A percentile compares a stretch with the other conserved stretches of the same genome.
These are phyloP conservation scores for Delitschia confertaspora DNA, from an alignment of 495 filamentous ascomycete genomes.

Conservation along the genomic window DNA sequence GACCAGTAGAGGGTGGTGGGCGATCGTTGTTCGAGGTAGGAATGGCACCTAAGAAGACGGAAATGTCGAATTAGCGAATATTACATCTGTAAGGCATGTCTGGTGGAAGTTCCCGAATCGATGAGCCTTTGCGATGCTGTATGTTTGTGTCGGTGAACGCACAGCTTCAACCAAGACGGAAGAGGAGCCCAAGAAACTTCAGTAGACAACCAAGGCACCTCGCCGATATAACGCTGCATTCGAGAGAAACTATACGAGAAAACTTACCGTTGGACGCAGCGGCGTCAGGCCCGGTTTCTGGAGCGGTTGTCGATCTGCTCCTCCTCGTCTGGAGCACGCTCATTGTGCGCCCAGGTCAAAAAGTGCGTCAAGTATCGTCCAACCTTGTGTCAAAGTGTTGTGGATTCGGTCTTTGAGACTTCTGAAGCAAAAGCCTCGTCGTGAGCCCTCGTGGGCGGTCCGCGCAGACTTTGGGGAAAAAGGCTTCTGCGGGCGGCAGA, in stretches of 20 bases:
- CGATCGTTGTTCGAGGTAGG: constrained; percentile 6
- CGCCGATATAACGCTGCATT: background rate
- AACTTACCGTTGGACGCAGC: constrained; percentile 10
- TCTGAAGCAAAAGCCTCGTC: constrained; percentile 8
- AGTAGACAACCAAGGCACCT: background rate
- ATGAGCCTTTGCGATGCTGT: too few species aligned
- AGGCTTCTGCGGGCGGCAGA: constrained; percentile 5
- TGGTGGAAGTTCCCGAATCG: constrained; percentile 2
- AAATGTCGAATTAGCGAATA: background rate
- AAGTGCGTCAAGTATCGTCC: constrained; percentile 11
- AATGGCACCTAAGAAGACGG: constrained; percentile 1
- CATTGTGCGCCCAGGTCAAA: constrained; percentile 27
- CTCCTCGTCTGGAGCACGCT: constrained; percentile 27
- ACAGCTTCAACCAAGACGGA: constrained; percentile 9
- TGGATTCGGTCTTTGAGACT: constrained; percentile 2
- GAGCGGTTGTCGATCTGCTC: constrained; percentile 27
- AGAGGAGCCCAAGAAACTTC: constrained; percentile 6
- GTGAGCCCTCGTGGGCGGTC: constrained; percentile 4
- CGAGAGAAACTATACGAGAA: too few species aligned
- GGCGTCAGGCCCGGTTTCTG: constrained; percentile 9
- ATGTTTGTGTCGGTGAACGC: constrained; percentile 13
- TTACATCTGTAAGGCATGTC: too few species aligned
- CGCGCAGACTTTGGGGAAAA: constrained; percentile 20
- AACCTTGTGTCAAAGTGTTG: constrained; percentile 8
- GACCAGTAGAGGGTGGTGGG: constrained; percentile 9